Conservation (phyloP, 106 monocot genomes). For the Iris macrosiphon region DNA sequence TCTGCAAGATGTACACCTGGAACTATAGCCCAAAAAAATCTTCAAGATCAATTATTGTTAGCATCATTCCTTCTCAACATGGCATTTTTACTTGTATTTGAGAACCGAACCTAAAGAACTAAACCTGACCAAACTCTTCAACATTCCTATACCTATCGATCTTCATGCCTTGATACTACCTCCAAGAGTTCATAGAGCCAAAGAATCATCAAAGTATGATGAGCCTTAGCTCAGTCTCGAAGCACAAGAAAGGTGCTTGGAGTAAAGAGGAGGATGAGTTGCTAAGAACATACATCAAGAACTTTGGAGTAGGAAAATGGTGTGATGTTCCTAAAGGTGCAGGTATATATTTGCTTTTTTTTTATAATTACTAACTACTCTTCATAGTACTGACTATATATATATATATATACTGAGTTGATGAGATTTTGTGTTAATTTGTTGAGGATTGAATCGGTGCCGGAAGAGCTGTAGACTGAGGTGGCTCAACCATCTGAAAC, state of each 20-base stretch:
- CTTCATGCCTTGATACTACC: too few species aligned
- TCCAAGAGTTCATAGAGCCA: too few species aligned
- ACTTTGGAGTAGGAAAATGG: not conserved
- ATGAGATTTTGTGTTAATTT: not conserved
- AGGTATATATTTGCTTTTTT: not conserved
- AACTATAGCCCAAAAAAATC: too few species aligned
- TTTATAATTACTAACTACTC: not conserved
- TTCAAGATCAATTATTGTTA: too few species aligned
- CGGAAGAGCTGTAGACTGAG: slow-evolving; percentile 11
- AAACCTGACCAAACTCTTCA: too few species aligned
- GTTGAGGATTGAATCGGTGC: slow-evolving; percentile 4
- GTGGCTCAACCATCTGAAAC: slow-evolving; percentile 6
- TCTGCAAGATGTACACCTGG: too few species aligned
- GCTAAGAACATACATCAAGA: not conserved
- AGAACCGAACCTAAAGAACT: too few species aligned
- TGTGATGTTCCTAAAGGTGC: not conserved
- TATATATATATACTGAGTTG: not conserved
- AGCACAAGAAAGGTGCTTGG: slow-evolving; percentile 2
- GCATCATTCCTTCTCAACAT: too few species aligned
- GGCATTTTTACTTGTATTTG: too few species aligned
- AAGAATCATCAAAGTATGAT: too few species aligned
- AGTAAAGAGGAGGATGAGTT: slow-evolving; percentile 1
- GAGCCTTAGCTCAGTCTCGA: too few species aligned
- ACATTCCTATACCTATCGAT: too few species aligned
- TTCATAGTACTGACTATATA: not conserved